Conservation (phyloP, 2,329 filamentous ascomycete species). For the Teratosphaeriaceae sp. region DNA sequence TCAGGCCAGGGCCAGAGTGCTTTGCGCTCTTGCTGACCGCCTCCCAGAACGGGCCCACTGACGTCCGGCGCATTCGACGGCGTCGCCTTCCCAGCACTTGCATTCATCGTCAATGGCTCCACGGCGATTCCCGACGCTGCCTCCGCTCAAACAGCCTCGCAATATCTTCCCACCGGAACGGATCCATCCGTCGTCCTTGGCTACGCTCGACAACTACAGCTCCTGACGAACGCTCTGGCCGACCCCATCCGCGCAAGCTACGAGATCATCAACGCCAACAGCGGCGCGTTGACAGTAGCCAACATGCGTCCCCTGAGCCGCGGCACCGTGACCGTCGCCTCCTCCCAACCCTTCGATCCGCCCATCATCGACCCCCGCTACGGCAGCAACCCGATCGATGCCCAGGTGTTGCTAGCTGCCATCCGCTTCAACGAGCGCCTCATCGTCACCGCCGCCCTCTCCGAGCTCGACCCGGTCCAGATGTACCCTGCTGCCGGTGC, state of each 20-base stretch:
- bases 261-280: slow-evolving; percentile 27
- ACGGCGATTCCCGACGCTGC: slow-evolving; percentile 14
- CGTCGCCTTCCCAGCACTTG: slow-evolving; percentile 24
- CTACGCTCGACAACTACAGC: slow-evolving; percentile 17
- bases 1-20: no score
- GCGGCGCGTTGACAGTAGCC: slow-evolving; percentile 24
- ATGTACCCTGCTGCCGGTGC: slow-evolving; percentile 20
- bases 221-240: slow-evolving; percentile 18
- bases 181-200: slow-evolving; percentile 19
- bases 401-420: slow-evolving; percentile 20
- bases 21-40: no score
- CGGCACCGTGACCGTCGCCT: slow-evolving; percentile 36
- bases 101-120: slow-evolving; percentile 15
- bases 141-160: slow-evolving; percentile 14
- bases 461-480: slow-evolving; percentile 16
- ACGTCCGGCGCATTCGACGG: slow-evolving; percentile 22
- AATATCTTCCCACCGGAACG: slow-evolving; percentile 14
- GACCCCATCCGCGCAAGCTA: slow-evolving; percentile 19
- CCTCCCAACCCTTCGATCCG: slow-evolving; percentile 31
- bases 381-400: slow-evolving; percentile 39
- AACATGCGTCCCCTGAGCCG: slow-evolving; percentile 40
- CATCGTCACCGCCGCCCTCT: slow-evolving; percentile 18
- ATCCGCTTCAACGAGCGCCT: slow-evolving; percentile 25
- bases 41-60: slow-evolving; percentile 24
- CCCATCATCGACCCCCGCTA: slow-evolving; percentile 40